phyloP scores from a whole-genome alignment of 768 basidiomycete genomes.

The Lyophyllum shimeji region DNA sequence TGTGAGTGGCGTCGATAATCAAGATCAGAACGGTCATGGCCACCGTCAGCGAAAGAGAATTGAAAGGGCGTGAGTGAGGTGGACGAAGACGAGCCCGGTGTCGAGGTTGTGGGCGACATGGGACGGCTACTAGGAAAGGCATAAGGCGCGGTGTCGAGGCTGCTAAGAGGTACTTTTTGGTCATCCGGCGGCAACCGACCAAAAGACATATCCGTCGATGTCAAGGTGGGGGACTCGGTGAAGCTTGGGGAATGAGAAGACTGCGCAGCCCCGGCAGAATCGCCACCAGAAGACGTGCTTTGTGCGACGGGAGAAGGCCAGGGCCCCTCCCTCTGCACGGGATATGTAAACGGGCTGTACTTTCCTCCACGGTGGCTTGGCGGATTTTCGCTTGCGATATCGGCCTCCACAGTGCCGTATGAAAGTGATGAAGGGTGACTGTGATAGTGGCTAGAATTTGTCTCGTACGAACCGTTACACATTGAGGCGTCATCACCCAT shows the following conservation, averaged over 20 bases:
- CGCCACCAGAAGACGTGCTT: conserved; percentile 37
- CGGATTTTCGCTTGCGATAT: conserved; percentile 29
- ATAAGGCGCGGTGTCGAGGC: conserved; percentile 55
- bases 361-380: conserved; percentile 46
- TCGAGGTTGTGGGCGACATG: conserved; percentile 67
- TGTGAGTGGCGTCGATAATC: conserved; percentile 62
- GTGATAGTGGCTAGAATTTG: conserved; percentile 38
- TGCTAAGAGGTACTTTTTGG: conserved; percentile 51
- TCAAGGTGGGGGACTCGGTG: conserved; percentile 56
- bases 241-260: conserved; percentile 55
- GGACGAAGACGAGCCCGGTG: conserved; percentile 59
- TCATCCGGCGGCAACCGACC: conserved; percentile 44
- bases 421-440: conserved; percentile 48
- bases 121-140: conserved; percentile 68
- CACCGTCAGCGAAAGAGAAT: conserved; percentile 60
- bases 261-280: conserved; percentile 39
- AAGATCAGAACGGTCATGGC: conserved; percentile 62
- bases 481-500: conserved; percentile 43
- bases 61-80: conserved; percentile 68
- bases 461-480: conserved; percentile 45
- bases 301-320: conserved; percentile 37
- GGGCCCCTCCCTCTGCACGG: conserved; percentile 35
- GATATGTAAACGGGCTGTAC: conserved; percentile 52
- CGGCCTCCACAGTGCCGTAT: conserved; percentile 26
- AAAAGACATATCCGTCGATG: conserved; percentile 34